phyloP scores from a whole-genome alignment of 345 rosid species.

The Arabidopsis arenosa region DNA sequence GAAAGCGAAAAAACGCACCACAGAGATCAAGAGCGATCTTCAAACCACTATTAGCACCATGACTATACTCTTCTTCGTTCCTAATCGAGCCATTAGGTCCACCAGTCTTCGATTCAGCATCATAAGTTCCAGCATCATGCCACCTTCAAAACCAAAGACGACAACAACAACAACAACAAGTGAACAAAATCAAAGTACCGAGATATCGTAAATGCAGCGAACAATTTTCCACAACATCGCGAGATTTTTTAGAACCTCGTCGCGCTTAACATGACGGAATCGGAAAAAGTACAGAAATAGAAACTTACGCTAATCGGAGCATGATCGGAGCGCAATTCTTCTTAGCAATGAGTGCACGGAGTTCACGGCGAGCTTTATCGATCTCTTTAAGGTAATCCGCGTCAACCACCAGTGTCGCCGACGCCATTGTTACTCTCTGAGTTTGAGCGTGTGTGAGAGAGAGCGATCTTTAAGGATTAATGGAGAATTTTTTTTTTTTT shows the following conservation, averaged over 20 bases:
- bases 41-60: conserved; percentile 75
- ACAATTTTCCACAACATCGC: background rate
- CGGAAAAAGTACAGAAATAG: background rate
- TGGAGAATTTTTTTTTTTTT: background rate
- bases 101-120: conserved; percentile 70
- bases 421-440: conserved; percentile 36
- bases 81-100: conserved; percentile 94
- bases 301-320: conserved; percentile 74
- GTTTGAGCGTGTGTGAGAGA: background rate
- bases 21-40: conserved; percentile 78
- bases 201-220: no score
- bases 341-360: conserved; percentile 58
- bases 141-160: conserved; percentile 52
- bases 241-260: background rate
- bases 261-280: background rate
- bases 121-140: conserved; percentile 92
- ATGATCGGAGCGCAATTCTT: conserved; percentile 72
- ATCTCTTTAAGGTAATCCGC: conserved; percentile 77
- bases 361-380: conserved; percentile 83
- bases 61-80: conserved; percentile 70
- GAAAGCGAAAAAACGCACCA: conserved; percentile 48
- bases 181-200: no score
- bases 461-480: no score
- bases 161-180: background rate
- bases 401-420: conserved; percentile 69